Evolutionary conservation across 2,329 filamentous ascomycete genomes (phyloP), one percentile per base, ranked within the genome.

Genomic region (Trichophyton simii): DNA sequence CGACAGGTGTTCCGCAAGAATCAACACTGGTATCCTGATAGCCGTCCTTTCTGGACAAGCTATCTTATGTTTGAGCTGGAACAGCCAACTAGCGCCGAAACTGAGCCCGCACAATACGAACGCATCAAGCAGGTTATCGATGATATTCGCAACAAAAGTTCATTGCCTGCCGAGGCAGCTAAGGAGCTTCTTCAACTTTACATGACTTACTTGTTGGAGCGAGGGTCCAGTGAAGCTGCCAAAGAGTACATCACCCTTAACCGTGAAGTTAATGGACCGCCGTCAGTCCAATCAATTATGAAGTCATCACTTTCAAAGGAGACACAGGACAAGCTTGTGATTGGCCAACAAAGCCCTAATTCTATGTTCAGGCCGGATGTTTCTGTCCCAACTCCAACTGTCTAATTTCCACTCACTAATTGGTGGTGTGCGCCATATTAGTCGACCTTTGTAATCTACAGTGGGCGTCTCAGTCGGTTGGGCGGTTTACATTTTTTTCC

Each of bases 1-100:
- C 87, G 94, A 31, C 83, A 87, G 60, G 83, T 96, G 0, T 97
- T 92, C 77, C 77, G 85, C 64, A 87, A 87, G 73, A 92, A 96
- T 67, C 81, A 88, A 61, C 85, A 91, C 70, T 89, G 85, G 80
- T 96, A 95, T 71, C 80, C 86, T 1, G 89, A 94, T 70, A 96
- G 91, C 72, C 83, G 85, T 38, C 80, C 88, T 50, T 97, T 97
- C 79, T 99, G 94, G 92, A 80, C 85, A 67, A 88, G 84, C 69
- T 97, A 91, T 79, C 82, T 97, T 60, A 79, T 87, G 62, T 96
- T 99, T 70, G 94, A 99, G 77, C 79, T 95, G 57, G 85, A 88
- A 61, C 91, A 96, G 72, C 87, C 89, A 9, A 87, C 86, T 1
- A 85, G 78, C 64, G 76, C 79, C 0, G 82, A 85, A 58, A 79